phyloP scores from a whole-genome alignment of 371 early-diverging fungal genomes.

The Cokeromyces recurvatus region DNA sequence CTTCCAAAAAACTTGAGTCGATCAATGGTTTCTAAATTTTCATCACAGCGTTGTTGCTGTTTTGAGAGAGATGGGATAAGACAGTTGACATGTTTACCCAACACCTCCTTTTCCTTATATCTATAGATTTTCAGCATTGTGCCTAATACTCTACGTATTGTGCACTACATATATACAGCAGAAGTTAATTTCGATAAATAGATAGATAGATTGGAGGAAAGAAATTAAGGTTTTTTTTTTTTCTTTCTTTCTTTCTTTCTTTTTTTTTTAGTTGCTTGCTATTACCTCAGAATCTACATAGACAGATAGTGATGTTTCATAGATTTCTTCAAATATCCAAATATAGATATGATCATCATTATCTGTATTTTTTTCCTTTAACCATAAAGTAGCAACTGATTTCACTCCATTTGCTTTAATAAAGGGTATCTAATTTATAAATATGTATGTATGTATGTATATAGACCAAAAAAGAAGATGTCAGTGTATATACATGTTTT shows the following conservation, averaged over 20 bases:
- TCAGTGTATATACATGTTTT: neutral
- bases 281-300: slow-evolving; percentile 20
- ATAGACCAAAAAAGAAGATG: neutral
- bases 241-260: neutral
- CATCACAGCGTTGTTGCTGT: slow-evolving; percentile 9
- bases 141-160: slow-evolving; percentile 38
- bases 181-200: too few species aligned
- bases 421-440: slow-evolving; percentile 48
- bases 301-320: slow-evolving; percentile 42
- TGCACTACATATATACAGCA: slow-evolving; percentile 33
- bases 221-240: neutral
- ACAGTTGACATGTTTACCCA: slow-evolving; percentile 37
- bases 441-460: too few species aligned
- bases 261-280: too few species aligned
- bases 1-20: slow-evolving; percentile 61
- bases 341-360: slow-evolving; percentile 38
- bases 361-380: slow-evolving; percentile 45
- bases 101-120: slow-evolving; percentile 31
- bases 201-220: neutral
- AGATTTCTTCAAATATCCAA: slow-evolving; percentile 61
- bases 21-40: slow-evolving; percentile 46
- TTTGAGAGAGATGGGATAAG: slow-evolving; percentile 43
- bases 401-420: slow-evolving; percentile 38
- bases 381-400: slow-evolving; percentile 56
- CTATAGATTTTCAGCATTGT: slow-evolving; percentile 47